Base-by-base conservation (phyloP, 225 moss, liverwort and hornwort species). In the Neckera pumila region DNA sequence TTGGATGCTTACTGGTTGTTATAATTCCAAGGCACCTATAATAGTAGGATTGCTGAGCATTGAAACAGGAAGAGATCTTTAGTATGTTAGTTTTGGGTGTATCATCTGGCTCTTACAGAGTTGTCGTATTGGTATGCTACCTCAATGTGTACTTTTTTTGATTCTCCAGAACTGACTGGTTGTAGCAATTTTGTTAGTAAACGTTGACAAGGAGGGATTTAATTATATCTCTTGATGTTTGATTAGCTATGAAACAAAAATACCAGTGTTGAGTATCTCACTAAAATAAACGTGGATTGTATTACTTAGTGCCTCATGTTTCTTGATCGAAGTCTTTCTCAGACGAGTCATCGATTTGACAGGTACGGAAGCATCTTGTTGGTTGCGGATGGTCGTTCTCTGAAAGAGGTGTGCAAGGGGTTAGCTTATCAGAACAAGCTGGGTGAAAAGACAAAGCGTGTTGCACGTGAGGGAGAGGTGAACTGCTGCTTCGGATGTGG, bases 331-430 rank as follows among this genome's bases (percentile, higher is more conserved):
- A 51, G 75, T 82, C 30, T 40, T 89, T 81, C 91, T 89, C 45
- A 84, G 84, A 89, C 62, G 45, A 64, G 66, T 73, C 82, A 86
- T 83, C 16, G 58, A 83, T 88, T 67, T 89, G 89, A 54, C 87
- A 98, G 98, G 91, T 98, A 97, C 87, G 94, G 93, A 61, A 97
- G 95, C 90, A 98, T 98, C 89, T 95, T 96, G 88, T 89, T 97
- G 88, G 90, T 92, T 17, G 84, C 87, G 69, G 97, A 98, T 84
- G 95, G 95, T 70, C 93, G 90, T 63, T 95, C 96, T 28, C 90
- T 98, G 57, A 97, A 97, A 86, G 93, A 94, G 73, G 92, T 94
- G 71, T 96, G 93, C 82, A 91, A 94, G 85, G 92, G 92, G 30
- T 86, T 98, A 87, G 91, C 90, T 77, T 92, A 92, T 81, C 90